Percentiles rank a stretch among this genome's conserved stretches.
Evolutionary conservation across 1,284 basidiomycete species (phyloP).

Genomic region (Sporisorium iseilematis-ciliati): DNA sequence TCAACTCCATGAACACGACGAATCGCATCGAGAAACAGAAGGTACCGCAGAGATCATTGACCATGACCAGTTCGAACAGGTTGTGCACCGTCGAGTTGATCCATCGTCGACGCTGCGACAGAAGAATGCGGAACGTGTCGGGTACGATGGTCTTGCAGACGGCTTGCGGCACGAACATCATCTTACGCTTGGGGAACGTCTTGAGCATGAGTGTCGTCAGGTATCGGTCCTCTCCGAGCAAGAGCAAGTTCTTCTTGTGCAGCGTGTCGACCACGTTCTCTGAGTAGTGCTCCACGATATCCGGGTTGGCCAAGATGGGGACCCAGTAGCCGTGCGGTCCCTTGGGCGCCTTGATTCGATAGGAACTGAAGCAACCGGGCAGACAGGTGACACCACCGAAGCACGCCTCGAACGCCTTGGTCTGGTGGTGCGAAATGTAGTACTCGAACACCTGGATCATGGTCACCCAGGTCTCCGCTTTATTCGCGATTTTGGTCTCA

Average conservation of each 20-base stretch:
- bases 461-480: constrained; percentile 72
- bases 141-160: constrained; percentile 73
- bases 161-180: constrained; percentile 72
- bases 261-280: constrained; percentile 72
- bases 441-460: constrained; percentile 86
- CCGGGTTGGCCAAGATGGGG: constrained; percentile 71
- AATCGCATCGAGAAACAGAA: constrained; percentile 73
- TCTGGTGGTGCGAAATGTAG: constrained; percentile 98
- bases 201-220: constrained; percentile 72
- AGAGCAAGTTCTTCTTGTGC: constrained; percentile 72
- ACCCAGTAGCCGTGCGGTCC: constrained; percentile 72
- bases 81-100: constrained; percentile 73
- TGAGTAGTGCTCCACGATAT: constrained; percentile 72
- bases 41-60: constrained; percentile 72
- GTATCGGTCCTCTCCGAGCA: constrained; percentile 72
- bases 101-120: constrained; percentile 72
- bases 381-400: constrained; percentile 72
- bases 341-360: constrained; percentile 72
- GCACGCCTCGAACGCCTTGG: constrained; percentile 72
- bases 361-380: constrained; percentile 72
- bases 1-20: constrained; percentile 71
- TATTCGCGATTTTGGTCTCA: constrained; percentile 73
- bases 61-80: constrained; percentile 71
- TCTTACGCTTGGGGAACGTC: constrained; percentile 73
- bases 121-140: constrained; percentile 71